Evolutionary conservation across 192 early-diverging fungal genomes (phyloP), one percentile per base, ranked within the genome.

Genomic region (Neocallimastix lanati): DNA sequence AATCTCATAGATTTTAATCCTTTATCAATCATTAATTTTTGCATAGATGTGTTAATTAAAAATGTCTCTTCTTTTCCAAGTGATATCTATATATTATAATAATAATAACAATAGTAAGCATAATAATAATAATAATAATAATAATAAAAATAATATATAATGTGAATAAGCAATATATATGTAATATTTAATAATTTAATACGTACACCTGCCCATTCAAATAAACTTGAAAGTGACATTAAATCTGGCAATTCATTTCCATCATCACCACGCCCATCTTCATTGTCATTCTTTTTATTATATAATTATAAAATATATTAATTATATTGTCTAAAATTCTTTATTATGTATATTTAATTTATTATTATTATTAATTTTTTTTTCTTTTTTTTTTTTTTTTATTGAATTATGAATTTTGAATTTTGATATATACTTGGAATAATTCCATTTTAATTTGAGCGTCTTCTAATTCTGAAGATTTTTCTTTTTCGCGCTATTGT

Each of bases 131-230:
- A n/a, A n/a, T n/a, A n/a, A n/a, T n/a, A n/a, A n/a, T n/a, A n/a
- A n/a, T n/a, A n/a, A n/a, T n/a, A n/a, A n/a, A n/a, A n/a, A n/a
- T n/a, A n/a, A n/a, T n/a, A n/a, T n/a, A n/a, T n/a, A n/a, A n/a
- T n/a, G n/a, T n/a, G n/a, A n/a, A n/a, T n/a, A n/a, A n/a, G n/a
- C n/a, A n/a, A n/a, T n/a, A n/a, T n/a, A n/a, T n/a, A n/a, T n/a
- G n/a, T n/a, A n/a, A n/a, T n/a, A n/a, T n/a, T n/a, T n/a, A n/a
- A n/a, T n/a, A n/a, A n/a, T n/a, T n/a, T n/a, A n/a, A 6, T 33
- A 78, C 84, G 81, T 81, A 89, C 87, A 13, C 89, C 89, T 29
- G 87, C 89, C 89, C 89, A 89, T 83, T 91, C 88, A 84, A 87
- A 91, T 25, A 91, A 79, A 76, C 83, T 85, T 13, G 85, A 79